Percentiles rank a stretch among this genome's conserved stretches.
Evolutionary conservation across 345 rosid species (phyloP).

Genomic region (Citrus inodora): DNA sequence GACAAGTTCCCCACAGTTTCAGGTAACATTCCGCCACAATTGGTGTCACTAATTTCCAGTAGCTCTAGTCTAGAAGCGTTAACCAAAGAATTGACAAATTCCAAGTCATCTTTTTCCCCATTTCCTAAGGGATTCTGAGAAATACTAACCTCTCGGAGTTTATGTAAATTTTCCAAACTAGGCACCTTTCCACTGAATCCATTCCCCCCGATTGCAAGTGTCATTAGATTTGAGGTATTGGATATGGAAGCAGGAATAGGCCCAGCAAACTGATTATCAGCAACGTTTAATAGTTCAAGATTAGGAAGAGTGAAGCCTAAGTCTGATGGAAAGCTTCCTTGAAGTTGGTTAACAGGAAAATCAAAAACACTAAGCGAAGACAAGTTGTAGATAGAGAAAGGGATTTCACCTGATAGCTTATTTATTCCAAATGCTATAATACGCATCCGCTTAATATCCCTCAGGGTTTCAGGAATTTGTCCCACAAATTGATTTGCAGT

Average conservation of each 20-base stretch:
- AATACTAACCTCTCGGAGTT: background rate
- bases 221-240: slow-evolving; percentile 5
- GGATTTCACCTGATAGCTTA: slow-evolving; percentile 3
- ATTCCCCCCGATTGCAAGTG: rapidly evolving
- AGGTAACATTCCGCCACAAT: background rate
- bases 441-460: background rate
- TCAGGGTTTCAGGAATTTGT: background rate
- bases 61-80: too few relatives aligned
- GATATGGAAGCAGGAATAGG: background rate
- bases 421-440: background rate
- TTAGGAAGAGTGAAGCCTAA: slow-evolving; percentile 19
- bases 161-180: background rate
- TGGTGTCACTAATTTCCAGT: rapidly evolving
- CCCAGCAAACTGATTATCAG: background rate
- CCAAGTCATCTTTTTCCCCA: background rate
- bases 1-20: slow-evolving; percentile 5
- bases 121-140: background rate
- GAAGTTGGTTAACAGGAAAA: background rate
- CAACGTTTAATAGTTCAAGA: background rate
- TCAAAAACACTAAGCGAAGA: background rate
- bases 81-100: too few relatives aligned
- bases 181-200: slow-evolving; percentile 6
- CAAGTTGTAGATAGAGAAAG: background rate
- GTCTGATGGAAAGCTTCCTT: background rate
- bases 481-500: background rate